These are phyloP conservation scores for Vicia villosa DNA, from an alignment of 306 rosid genomes.

Conservation along the genomic window DNA sequence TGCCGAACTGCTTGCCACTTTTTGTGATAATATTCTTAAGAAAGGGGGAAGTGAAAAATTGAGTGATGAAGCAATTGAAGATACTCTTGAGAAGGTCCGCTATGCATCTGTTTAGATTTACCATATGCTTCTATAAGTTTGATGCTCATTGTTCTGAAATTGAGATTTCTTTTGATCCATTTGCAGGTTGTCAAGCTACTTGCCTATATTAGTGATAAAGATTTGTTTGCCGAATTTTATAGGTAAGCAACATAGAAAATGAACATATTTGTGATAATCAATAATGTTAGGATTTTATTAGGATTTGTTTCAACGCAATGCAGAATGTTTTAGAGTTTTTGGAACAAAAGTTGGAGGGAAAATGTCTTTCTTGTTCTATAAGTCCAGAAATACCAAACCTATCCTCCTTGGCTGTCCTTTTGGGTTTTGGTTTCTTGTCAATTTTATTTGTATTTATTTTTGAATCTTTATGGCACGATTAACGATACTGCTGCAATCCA, in stretches of 20 bases:
- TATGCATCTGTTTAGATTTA: conserved; percentile 23
- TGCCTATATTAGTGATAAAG: conserved; percentile 83
- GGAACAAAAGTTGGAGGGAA: conserved; percentile 2
- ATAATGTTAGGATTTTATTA: background rate
- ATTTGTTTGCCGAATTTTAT: conserved; percentile 86
- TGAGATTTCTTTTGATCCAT: background rate
- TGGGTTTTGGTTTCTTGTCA: background rate
- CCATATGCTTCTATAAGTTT: conserved; percentile 5
- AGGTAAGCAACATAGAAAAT: conserved; percentile 36
- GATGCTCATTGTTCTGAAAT: conserved; percentile 10
- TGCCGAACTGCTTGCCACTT: conserved; percentile 94
- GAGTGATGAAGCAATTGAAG: conserved; percentile 95
- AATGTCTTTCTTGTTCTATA: background rate
- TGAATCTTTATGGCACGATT: conserved; percentile 5
- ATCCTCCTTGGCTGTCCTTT: conserved; percentile 30
- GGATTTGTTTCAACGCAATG: background rate
- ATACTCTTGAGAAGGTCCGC: conserved; percentile 89
- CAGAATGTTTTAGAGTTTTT: conserved; percentile 5
- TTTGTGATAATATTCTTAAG: conserved; percentile 91
- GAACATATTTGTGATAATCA: conserved; percentile 14
- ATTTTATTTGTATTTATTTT: conserved; percentile 21
- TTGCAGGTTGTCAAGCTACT: conserved; percentile 81
- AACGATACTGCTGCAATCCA: background rate
- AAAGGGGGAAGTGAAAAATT: conserved; percentile 95
- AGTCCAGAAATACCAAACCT: background rate